Conservation (phyloP, 192 early-diverging fungal species). For the Backusella westeae region DNA sequence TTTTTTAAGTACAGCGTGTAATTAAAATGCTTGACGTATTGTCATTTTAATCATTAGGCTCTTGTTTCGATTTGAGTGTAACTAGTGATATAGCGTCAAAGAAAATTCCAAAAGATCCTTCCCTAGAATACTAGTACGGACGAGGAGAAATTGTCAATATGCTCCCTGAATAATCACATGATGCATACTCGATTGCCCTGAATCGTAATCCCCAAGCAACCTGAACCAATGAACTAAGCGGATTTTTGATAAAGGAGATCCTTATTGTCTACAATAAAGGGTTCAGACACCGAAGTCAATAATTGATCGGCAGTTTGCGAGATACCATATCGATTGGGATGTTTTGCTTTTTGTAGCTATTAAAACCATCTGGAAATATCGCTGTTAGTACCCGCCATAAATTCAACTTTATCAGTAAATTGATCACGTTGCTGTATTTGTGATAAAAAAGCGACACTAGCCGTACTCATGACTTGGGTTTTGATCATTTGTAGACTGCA, state of each 20-base stretch:
- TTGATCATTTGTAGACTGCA: slow-evolving; percentile 60
- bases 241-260: slow-evolving; percentile 55
- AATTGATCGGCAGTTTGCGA: slow-evolving; percentile 26
- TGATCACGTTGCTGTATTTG: slow-evolving; percentile 64
- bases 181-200: slow-evolving; percentile 85
- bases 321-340: slow-evolving; percentile 15
- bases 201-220: slow-evolving; percentile 75
- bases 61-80: slow-evolving; percentile 52
- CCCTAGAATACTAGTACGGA: slow-evolving; percentile 70
- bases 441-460: slow-evolving; percentile 40
- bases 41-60: slow-evolving; percentile 93
- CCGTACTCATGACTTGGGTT: slow-evolving; percentile 77
- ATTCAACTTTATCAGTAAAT: slow-evolving; percentile 58
- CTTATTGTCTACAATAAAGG: slow-evolving; percentile 8
- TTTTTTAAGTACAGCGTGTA: slow-evolving; percentile 88
- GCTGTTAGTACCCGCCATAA: slow-evolving; percentile 49
- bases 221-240: slow-evolving; percentile 85
- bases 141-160: slow-evolving; percentile 81
- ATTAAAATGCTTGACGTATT: slow-evolving; percentile 93
- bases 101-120: slow-evolving; percentile 53
- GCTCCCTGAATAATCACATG: slow-evolving; percentile 78
- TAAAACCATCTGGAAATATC: slow-evolving; percentile 62
- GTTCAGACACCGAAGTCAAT: neutral
- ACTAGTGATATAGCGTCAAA: too few relatives aligned
- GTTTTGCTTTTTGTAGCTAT: slow-evolving; percentile 12